phyloP scores from a whole-genome alignment of 2,329 filamentous ascomycete species.

The Ceratocystiopsis sp. region DNA sequence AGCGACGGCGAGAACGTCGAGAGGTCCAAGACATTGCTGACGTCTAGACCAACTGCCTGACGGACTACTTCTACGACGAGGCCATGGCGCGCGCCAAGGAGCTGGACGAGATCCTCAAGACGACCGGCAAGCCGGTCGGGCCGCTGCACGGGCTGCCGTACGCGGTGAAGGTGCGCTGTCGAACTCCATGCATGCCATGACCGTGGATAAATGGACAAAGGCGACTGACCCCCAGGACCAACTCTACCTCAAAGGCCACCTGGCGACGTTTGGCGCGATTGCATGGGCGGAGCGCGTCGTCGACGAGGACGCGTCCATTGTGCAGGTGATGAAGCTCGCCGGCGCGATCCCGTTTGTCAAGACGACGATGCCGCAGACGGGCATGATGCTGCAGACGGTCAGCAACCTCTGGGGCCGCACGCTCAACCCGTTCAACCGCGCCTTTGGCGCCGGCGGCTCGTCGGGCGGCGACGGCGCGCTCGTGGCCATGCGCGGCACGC shows the following conservation, averaged over 20 bases:
- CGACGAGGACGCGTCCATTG: conserved; percentile 9
- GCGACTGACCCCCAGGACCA: conserved; percentile 1
- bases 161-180: conserved; percentile 23
- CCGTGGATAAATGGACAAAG: too few species aligned
- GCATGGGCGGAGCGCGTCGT: conserved; percentile 5
- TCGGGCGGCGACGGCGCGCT: conserved; percentile 22
- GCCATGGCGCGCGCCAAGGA: conserved; percentile 16
- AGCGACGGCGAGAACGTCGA: neutral
- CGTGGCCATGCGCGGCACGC: conserved; percentile 16
- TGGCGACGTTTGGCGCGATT: conserved; percentile 1
- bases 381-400: conserved; percentile 15
- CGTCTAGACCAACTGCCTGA: conserved; percentile 23
- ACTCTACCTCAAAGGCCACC: conserved; percentile 4
- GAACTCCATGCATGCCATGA: too few species aligned
- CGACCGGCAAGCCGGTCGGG: conserved; percentile 16
- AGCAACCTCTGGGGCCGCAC: conserved; percentile 20
- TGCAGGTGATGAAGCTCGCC: conserved; percentile 10
- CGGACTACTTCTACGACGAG: conserved; percentile 20
- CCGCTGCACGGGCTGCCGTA: conserved; percentile 28
- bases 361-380: conserved; percentile 12
- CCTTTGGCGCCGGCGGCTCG: conserved; percentile 18
- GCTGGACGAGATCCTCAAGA: conserved; percentile 16
- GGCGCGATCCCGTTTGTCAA: conserved; percentile 14
- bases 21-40: neutral
- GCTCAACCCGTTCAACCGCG: conserved; percentile 18